Percentiles rank a stretch among this genome's conserved stretches.
Conservation (phyloP, 257 asterid genomes). For the Penstemon newberryi region DNA sequence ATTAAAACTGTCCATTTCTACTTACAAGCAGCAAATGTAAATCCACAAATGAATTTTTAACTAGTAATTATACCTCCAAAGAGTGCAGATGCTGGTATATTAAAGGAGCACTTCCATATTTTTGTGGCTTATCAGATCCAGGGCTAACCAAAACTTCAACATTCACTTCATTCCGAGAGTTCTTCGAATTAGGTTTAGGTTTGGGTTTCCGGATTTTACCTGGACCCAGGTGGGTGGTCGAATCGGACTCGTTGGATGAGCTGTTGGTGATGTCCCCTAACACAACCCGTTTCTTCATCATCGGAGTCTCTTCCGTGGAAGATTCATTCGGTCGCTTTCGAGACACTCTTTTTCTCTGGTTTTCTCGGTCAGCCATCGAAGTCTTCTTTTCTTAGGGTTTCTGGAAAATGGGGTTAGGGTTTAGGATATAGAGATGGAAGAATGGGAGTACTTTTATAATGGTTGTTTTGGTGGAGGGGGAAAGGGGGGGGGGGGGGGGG, state of each 20-base stretch:
- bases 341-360: conserved; percentile 30
- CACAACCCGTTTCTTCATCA: conserved; percentile 51
- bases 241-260: conserved; percentile 19
- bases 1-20: background rate
- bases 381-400: conserved; percentile 6
- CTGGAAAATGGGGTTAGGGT: conserved; percentile 27
- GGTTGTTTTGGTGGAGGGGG: conserved; percentile 7
- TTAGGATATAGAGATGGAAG: background rate
- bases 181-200: conserved; percentile 26
- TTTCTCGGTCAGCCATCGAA: conserved; percentile 46
- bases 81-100: conserved; percentile 67
- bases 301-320: conserved; percentile 26
- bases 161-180: conserved; percentile 21
- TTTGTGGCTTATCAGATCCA: conserved; percentile 36
- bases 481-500: conserved; percentile 20
- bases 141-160: conserved; percentile 34
- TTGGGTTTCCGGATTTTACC: conserved; percentile 28
- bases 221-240: conserved; percentile 22
- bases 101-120: conserved; percentile 47
- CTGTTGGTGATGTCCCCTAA: conserved; percentile 69
- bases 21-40: background rate
- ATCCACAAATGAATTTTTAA: background rate
- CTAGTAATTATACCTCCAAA: conserved; percentile 54
- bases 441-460: conserved; percentile 3
- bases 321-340: conserved; percentile 46